Base-by-base conservation (phyloP, 495 filamentous ascomycete genomes). In the Podospora conica region DNA sequence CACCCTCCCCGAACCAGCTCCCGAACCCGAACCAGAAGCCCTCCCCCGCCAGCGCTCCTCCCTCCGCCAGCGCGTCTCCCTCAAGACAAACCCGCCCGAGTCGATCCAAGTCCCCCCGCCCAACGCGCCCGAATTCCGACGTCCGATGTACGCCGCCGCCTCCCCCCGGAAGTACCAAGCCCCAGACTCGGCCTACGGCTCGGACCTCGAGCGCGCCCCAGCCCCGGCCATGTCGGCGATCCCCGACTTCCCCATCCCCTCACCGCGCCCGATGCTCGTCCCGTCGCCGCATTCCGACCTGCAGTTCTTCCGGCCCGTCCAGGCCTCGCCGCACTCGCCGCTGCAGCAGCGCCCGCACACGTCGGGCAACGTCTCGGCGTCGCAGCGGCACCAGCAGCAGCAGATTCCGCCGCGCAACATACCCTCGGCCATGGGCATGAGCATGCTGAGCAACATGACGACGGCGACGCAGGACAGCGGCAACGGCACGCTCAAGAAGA, bases 271-370 rank as follows among this genome's bases (percentile, higher is more conserved):
- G 5, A 74, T 69, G 11, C 66, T 79, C 20, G 71, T 83, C 29
- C 79, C 81, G 8, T 83, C 82, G 27, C 83, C 83, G 8, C 78
- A 78, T 9, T 82, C 80, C 0, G 83, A 85, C 29, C 73, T 79
- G 61, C 83, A 84, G 60, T 82, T 78, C 69, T 85, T 83, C 71
- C 77, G 77, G 9, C 83, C 84, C 1, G 83, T 84, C 0, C 79
- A 80, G n/a, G 83, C 81, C 12, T 82, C 76, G 40, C 84, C 83
- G 21, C 79, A 86, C 65, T 86, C 84, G 12, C 83, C 84, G 23
- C 62, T 85, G 10, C 84, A 83, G 63, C 81, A 86, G 72, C 68
- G 84, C 24, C 84, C 84, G 9, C 83, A 83, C 74, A 86, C 84
- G 6, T 78, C 81, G 23, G 74, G 80, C 66, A 72, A 48, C 15